Evolutionary conservation across 192 early-diverging fungal species (phyloP).

Genomic region (Kickxella alabastrina): DNA sequence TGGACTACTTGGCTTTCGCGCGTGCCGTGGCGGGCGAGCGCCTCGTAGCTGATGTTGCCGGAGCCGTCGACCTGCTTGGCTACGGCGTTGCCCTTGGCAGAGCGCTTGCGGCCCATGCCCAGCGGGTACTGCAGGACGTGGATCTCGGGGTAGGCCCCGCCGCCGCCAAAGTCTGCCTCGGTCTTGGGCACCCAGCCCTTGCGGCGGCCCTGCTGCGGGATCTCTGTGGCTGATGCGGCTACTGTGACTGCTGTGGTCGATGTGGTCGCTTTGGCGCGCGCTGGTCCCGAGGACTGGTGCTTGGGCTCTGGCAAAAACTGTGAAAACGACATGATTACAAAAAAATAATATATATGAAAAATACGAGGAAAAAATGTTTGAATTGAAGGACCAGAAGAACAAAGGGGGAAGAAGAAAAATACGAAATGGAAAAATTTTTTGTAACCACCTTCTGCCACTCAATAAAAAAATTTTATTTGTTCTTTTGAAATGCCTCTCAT

Average conservation of each 20-base stretch:
- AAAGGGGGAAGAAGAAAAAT: neutral
- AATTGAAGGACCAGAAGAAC: neutral
- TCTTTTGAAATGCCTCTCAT: constrained; percentile 79
- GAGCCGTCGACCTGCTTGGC: constrained; percentile 85
- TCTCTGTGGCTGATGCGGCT: neutral
- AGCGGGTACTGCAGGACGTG: constrained; percentile 88
- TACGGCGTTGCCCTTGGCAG: constrained; percentile 54
- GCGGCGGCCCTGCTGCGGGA: constrained; percentile 80
- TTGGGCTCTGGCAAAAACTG: constrained; percentile 51
- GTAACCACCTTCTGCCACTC: no score
- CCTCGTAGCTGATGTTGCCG: constrained; percentile 87
- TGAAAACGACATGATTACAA: constrained; percentile 42
- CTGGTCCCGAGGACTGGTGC: constrained; percentile 1
- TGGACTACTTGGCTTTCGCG: constrained; percentile 70
- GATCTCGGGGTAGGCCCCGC: constrained; percentile 96
- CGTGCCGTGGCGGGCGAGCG: constrained; percentile 78
- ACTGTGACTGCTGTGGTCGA: neutral
- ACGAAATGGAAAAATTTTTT: constrained; percentile 3
- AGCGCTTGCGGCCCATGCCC: constrained; percentile 82
- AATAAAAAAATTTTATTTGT: no score
- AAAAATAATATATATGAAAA: neutral
- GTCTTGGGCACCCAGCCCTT: constrained; percentile 74
- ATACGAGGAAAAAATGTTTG: neutral
- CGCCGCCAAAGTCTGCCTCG: constrained; percentile 88
- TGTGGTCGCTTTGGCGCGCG: neutral